These are phyloP conservation scores for Apiospora aurea DNA, from an alignment of 2,329 filamentous ascomycete species.

Conservation along the genomic window DNA sequence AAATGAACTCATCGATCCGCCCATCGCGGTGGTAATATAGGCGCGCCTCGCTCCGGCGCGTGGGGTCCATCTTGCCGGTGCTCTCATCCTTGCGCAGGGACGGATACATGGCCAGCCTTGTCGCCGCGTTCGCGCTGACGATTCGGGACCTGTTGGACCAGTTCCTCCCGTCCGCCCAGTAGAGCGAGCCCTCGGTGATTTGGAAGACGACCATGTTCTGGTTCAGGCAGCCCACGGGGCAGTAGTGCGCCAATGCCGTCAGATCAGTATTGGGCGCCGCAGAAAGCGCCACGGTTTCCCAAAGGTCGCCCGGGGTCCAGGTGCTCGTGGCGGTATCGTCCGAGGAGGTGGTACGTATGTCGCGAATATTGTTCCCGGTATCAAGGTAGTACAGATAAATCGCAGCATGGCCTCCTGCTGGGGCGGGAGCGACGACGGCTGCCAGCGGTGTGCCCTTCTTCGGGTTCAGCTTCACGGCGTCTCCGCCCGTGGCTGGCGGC, in stretches of 20 bases:
- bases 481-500: not conserved
- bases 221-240: not conserved
- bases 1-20: not conserved
- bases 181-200: not conserved
- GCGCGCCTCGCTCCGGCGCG: not conserved
- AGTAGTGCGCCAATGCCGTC: not conserved
- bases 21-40: not conserved
- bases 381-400: not conserved
- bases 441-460: not conserved
- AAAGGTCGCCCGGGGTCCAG: not conserved
- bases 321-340: not conserved
- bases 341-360: not conserved
- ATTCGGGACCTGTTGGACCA: not conserved
- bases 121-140: not conserved
- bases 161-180: not conserved
- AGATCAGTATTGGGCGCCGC: not conserved
- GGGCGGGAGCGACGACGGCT: not conserved
- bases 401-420: not conserved
- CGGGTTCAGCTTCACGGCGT: not conserved
- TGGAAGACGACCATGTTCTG: not conserved
- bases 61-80: not conserved
- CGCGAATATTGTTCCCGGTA: not conserved
- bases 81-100: not conserved
- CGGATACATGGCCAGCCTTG: not conserved
- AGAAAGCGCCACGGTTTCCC: not conserved